phyloP scores from a whole-genome alignment of 75 land plant species.

The Pinus albicaulis region DNA sequence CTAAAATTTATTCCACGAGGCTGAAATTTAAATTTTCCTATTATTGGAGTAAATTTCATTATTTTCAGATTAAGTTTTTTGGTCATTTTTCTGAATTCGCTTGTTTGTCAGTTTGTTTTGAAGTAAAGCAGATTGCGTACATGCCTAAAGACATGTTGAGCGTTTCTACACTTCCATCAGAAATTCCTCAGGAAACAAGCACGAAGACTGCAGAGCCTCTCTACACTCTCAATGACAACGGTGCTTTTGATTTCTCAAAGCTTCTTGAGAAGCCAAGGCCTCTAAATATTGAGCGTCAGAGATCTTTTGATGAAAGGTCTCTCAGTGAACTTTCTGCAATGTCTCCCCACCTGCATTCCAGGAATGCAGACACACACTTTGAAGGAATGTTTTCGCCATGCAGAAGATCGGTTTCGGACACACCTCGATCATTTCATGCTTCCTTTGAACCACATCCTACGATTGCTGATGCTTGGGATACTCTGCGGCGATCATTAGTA shows the following conservation, averaged over 20 bases:
- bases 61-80: neutral
- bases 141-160: constrained; percentile 9
- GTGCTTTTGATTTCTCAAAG: constrained; percentile 37
- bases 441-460: constrained; percentile 55
- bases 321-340: constrained; percentile 36
- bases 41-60: neutral
- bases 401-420: constrained; percentile 13
- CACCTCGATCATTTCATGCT: constrained; percentile 13
- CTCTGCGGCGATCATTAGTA: constrained; percentile 54
- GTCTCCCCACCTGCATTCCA: constrained; percentile 19
- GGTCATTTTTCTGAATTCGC: neutral
- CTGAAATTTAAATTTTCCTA: neutral
- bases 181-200: neutral
- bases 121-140: neutral
- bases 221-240: neutral
- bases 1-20: neutral
- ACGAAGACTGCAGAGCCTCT: neutral
- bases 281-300: constrained; percentile 46
- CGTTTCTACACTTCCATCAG: neutral
- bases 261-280: constrained; percentile 47
- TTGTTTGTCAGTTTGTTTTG: constrained; percentile 2
- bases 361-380: constrained; percentile 18
- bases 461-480: constrained; percentile 72
- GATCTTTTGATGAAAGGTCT: constrained; percentile 61
- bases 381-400: constrained; percentile 18